phyloP scores from a whole-genome alignment of 805 yeast species.

The Zygoascus tannicola region DNA sequence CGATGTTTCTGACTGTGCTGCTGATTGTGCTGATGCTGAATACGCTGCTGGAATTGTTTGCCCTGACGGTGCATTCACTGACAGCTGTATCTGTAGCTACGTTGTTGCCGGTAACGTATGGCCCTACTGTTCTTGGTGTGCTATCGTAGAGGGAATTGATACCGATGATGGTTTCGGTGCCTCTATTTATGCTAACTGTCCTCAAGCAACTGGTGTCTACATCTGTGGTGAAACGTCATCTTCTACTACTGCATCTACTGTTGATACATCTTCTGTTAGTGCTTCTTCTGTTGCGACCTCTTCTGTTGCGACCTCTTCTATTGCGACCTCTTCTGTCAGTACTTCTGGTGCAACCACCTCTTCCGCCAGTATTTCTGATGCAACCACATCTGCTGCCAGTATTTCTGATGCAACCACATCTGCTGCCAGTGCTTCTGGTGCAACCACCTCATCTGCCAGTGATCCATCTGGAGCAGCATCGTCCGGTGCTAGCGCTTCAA shows the following conservation, averaged over 20 bases:
- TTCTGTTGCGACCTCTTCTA: slow-evolving; percentile 9
- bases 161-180: no score
- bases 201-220: slow-evolving; percentile 8
- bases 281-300: slow-evolving; percentile 10
- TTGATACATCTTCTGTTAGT: slow-evolving; percentile 11
- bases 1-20: slow-evolving; percentile 14
- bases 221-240: slow-evolving; percentile 13
- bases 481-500: slow-evolving; percentile 5
- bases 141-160: no score
- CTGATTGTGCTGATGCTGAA: slow-evolving; percentile 11
- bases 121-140: no score
- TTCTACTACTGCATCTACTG: slow-evolving; percentile 12
- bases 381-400: slow-evolving; percentile 12
- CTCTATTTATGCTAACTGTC: no score
- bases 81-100: slow-evolving; percentile 3
- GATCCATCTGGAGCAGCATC: slow-evolving; percentile 15
- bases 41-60: slow-evolving; percentile 3
- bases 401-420: slow-evolving; percentile 8
- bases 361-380: slow-evolving; percentile 13
- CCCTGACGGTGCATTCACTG: slow-evolving; percentile 14
- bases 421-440: slow-evolving; percentile 12
- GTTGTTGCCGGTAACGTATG: slow-evolving; percentile 4
- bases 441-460: slow-evolving; percentile 12
- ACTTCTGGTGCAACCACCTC: slow-evolving; percentile 11
- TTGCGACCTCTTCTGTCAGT: slow-evolving; percentile 7